Percentiles rank a stretch among this genome's conserved stretches.
These are phyloP conservation scores for Fusarium lateritium DNA, from an alignment of 2,329 filamentous ascomycete genomes.

Conservation along the genomic window DNA sequence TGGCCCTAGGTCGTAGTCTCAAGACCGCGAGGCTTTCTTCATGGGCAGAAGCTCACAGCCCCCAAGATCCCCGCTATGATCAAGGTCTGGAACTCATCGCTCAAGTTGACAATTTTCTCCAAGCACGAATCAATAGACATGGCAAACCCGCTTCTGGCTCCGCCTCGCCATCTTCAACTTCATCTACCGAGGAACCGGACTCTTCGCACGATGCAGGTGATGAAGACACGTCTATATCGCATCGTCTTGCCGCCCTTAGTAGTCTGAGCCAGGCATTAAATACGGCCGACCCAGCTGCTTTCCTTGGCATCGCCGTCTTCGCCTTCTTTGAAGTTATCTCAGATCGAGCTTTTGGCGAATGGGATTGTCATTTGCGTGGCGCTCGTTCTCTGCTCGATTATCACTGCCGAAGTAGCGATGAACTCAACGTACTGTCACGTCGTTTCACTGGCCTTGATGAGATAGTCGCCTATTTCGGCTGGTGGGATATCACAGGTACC, in stretches of 20 bases:
- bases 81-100: conserved; percentile 45
- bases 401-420: conserved; percentile 54
- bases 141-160: background rate
- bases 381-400: conserved; percentile 58
- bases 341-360: conserved; percentile 57
- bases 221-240: conserved; percentile 29
- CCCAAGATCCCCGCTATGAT: conserved; percentile 32
- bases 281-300: conserved; percentile 58
- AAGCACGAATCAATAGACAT: conserved; percentile 43
- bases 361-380: conserved; percentile 58
- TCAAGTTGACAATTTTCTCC: conserved; percentile 47
- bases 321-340: conserved; percentile 61
- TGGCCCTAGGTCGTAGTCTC: conserved; percentile 47
- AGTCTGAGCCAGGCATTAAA: conserved; percentile 57
- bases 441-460: conserved; percentile 55
- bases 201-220: conserved; percentile 2
- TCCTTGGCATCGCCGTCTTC: conserved; percentile 61
- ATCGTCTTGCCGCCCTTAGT: conserved; percentile 54
- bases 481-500: conserved; percentile 58
- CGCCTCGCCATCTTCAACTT: background rate
- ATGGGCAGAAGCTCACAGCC: conserved; percentile 7
- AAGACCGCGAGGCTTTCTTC: conserved; percentile 25
- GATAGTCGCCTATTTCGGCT: conserved; percentile 57
- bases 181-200: background rate
- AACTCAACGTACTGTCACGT: conserved; percentile 53